These are phyloP conservation scores for Penicillium cataractarum DNA, from an alignment of 495 filamentous ascomycete species.

Conservation along the genomic window DNA sequence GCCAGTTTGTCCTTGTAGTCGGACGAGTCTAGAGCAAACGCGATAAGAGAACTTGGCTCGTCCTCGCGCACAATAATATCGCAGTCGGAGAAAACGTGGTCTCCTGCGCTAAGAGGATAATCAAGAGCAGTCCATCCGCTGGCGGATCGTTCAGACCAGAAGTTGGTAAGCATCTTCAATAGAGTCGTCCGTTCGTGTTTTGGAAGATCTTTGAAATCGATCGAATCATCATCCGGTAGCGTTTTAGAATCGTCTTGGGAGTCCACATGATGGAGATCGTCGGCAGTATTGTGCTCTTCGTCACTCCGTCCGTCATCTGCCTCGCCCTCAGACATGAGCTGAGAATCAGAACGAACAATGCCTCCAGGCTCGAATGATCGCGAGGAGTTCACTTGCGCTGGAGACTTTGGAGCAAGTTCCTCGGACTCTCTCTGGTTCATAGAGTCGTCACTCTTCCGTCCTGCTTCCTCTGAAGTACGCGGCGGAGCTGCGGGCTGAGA, in stretches of 20 bases:
- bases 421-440: slow-evolving; percentile 29
- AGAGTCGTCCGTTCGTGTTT: slow-evolving; percentile 90
- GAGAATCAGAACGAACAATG: slow-evolving; percentile 52
- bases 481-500: slow-evolving; percentile 32
- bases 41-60: slow-evolving; percentile 94
- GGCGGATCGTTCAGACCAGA: slow-evolving; percentile 97
- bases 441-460: slow-evolving; percentile 35
- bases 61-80: slow-evolving; percentile 97
- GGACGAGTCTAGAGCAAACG: slow-evolving; percentile 82
- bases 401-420: slow-evolving; percentile 16
- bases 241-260: slow-evolving; percentile 65
- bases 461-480: slow-evolving; percentile 32
- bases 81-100: slow-evolving; percentile 97
- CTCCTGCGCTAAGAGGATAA: slow-evolving; percentile 83
- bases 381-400: slow-evolving; percentile 31
- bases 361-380: slow-evolving; percentile 56
- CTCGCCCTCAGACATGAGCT: slow-evolving; percentile 68
- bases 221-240: slow-evolving; percentile 56
- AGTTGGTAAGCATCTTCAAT: slow-evolving; percentile 92
- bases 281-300: slow-evolving; percentile 62
- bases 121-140: slow-evolving; percentile 95
- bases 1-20: slow-evolving; percentile 83
- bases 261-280: slow-evolving; percentile 69
- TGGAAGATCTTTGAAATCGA: slow-evolving; percentile 73
- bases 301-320: slow-evolving; percentile 65